A percentile compares a stretch with the other conserved stretches of the same genome.
These are phyloP conservation scores for Vigna angularis DNA, from an alignment of 306 rosid genomes.

Conservation along the genomic window DNA sequence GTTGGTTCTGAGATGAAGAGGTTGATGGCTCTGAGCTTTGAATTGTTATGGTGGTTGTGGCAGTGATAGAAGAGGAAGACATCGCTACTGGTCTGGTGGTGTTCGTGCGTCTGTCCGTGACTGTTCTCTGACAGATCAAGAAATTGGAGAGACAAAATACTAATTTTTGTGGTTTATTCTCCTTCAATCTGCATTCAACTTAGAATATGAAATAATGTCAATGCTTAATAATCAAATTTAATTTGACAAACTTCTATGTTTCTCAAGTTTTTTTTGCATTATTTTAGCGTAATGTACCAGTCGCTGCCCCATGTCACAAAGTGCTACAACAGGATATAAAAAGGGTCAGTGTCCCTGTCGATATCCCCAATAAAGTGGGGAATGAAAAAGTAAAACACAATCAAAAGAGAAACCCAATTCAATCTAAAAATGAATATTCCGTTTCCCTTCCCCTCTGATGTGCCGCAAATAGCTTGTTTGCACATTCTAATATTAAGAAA, in stretches of 20 bases:
- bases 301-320: too few relatives aligned
- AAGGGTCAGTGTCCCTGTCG: too few relatives aligned
- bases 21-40: conserved; percentile 49
- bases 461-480: too few relatives aligned
- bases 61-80: conserved; percentile 45
- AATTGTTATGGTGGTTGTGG: conserved; percentile 63
- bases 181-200: conserved; percentile 20
- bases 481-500: too few relatives aligned
- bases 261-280: neutral
- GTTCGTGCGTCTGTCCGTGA: conserved; percentile 43
- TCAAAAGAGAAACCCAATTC: too few relatives aligned
- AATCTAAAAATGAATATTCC: too few relatives aligned
- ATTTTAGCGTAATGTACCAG: neutral
- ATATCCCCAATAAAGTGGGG: too few relatives aligned
- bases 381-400: too few relatives aligned
- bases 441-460: too few relatives aligned
- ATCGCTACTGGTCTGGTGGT: conserved; percentile 27
- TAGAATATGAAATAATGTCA: conserved; percentile 16
- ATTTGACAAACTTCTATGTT: neutral
- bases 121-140: too few relatives aligned
- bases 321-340: too few relatives aligned
- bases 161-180: neutral
- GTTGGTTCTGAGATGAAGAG: conserved; percentile 55
- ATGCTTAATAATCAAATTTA: conserved; percentile 15
- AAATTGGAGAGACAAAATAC: too few relatives aligned